phyloP scores from a whole-genome alignment of 2,329 filamentous ascomycete species.

The Paecilomyces niveus region DNA sequence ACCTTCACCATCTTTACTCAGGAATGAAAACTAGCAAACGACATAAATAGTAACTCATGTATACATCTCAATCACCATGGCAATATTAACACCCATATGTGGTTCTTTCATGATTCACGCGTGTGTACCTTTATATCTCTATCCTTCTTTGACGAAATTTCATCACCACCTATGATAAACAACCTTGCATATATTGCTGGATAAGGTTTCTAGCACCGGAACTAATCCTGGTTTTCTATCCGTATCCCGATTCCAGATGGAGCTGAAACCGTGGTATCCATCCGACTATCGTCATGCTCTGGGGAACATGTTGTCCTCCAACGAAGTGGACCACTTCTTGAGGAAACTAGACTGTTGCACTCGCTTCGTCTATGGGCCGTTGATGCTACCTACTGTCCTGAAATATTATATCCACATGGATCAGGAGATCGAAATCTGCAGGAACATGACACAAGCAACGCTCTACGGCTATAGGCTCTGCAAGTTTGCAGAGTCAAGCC shows the following conservation, averaged over 20 bases:
- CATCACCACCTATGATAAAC: neutral
- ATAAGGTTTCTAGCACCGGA: neutral
- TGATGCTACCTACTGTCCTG: conserved; percentile 25
- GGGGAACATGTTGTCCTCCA: conserved; percentile 14
- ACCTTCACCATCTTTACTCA: neutral
- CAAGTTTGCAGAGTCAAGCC: conserved; percentile 7
- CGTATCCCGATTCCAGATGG: conserved; percentile 9
- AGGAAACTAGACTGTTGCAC: conserved; percentile 9
- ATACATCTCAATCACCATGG: neutral
- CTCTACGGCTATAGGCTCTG: conserved; percentile 19
- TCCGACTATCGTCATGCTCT: conserved; percentile 17
- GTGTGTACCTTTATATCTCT: neutral
- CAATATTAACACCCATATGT: neutral
- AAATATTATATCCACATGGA: conserved; percentile 17
- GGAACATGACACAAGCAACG: conserved; percentile 20
- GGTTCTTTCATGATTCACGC: neutral
- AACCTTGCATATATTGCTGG: neutral
- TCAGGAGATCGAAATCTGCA: conserved; percentile 11
- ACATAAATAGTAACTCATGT: neutral
- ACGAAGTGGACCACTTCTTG: conserved; percentile 13
- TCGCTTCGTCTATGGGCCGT: conserved; percentile 21
- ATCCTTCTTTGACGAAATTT: neutral
- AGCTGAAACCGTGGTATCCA: conserved; percentile 15
- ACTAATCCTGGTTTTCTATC: neutral
- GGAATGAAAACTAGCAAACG: neutral